Conservation (phyloP, 257 asterid genomes). For the Knoxia roxburghii region DNA sequence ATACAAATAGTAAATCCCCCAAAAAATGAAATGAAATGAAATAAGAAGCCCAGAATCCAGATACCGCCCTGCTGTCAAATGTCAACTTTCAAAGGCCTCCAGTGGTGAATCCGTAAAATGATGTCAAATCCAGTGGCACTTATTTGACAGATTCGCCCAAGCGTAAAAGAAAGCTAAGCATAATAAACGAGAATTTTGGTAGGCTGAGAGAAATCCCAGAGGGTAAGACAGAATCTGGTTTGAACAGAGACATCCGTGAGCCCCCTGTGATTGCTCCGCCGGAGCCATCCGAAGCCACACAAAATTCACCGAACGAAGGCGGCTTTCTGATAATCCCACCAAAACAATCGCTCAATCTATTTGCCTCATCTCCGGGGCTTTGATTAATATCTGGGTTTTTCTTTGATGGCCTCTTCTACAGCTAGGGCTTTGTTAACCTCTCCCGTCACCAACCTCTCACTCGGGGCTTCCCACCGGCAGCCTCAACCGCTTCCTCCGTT, state of each 20-base stretch:
- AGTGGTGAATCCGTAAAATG: constrained; percentile 53
- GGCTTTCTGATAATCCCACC: not conserved
- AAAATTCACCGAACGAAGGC: not conserved
- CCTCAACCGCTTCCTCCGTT: constrained; percentile 25
- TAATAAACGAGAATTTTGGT: constrained; percentile 17
- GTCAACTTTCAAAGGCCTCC: not conserved
- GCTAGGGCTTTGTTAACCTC: constrained; percentile 49
- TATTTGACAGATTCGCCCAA: not conserved
- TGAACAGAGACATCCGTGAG: constrained; percentile 11
- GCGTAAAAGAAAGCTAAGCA: constrained; percentile 27
- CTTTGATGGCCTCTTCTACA: constrained; percentile 54
- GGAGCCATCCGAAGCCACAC: constrained; percentile 22
- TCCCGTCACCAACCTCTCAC: constrained; percentile 49
- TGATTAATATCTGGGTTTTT: not conserved
- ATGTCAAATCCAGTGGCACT: constrained; percentile 19
- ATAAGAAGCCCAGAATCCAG: constrained; percentile 2
- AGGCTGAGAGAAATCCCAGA: constrained; percentile 29
- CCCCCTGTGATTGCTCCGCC: constrained; percentile 27
- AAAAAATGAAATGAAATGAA: no score
- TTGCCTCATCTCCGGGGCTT: not conserved
- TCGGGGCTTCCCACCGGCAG: constrained; percentile 14
- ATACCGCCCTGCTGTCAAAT: no score
- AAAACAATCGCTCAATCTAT: not conserved
- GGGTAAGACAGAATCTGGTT: constrained; percentile 22
- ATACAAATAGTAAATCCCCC: no score